These are phyloP conservation scores for Leccinum uliginosum DNA, from an alignment of 768 basidiomycete genomes.

Conservation along the genomic window DNA sequence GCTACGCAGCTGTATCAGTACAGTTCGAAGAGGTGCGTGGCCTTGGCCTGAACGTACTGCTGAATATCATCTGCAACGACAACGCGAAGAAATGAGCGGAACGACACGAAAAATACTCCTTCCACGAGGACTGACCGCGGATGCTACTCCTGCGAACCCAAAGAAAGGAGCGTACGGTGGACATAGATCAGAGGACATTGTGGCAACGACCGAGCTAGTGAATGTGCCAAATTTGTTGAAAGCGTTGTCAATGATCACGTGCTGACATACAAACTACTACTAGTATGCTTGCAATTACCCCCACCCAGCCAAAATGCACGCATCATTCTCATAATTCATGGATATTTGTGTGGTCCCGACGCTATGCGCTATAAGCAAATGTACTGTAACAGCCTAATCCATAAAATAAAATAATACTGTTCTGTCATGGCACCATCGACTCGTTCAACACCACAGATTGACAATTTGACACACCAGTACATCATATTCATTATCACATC, in stretches of 20 bases:
- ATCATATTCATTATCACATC: too few species aligned
- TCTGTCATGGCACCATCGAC: neutral
- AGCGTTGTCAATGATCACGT: conserved; percentile 13
- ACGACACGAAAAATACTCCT: neutral
- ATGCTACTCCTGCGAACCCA: conserved; percentile 95
- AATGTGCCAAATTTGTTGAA: neutral
- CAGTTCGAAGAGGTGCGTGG: neutral
- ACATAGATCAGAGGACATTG: conserved; percentile 57
- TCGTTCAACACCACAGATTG: neutral
- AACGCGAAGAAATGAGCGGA: conserved; percentile 7
- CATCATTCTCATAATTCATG: too few species aligned
- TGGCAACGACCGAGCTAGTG: neutral
- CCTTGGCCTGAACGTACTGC: conserved; percentile 60
- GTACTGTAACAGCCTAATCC: neutral
- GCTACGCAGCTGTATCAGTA: conserved; percentile 42
- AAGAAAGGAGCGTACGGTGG: conserved; percentile 98
- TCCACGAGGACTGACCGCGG: conserved; percentile 58
- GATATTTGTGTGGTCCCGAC: too few species aligned
- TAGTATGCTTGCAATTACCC: too few species aligned
- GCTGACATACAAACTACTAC: neutral
- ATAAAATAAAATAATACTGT: neutral
- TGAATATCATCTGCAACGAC: conserved; percentile 82
- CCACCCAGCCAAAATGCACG: too few species aligned
- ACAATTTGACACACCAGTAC: too few species aligned
- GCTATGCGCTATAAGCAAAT: too few species aligned